Percentiles rank a stretch among this genome's conserved stretches.
These are phyloP conservation scores for Fraxinus pennsylvanica DNA, from an alignment of 257 asterid species.

Conservation along the genomic window DNA sequence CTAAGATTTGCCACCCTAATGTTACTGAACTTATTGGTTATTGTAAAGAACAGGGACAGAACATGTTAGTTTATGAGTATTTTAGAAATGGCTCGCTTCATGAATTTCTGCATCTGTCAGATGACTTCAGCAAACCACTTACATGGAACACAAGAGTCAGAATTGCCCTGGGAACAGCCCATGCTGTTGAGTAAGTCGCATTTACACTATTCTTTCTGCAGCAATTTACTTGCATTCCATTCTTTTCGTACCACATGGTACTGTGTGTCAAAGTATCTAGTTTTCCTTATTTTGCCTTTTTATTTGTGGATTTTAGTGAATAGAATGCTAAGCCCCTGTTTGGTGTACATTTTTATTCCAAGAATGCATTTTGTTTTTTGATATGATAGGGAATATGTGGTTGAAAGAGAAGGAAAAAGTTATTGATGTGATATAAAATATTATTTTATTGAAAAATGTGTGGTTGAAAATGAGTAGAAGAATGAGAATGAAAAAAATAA, in stretches of 20 bases:
- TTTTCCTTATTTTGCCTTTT: neutral
- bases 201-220: constrained; percentile 16
- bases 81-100: constrained; percentile 60
- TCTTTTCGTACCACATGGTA: neutral
- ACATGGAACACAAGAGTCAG: constrained; percentile 69
- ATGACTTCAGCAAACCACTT: constrained; percentile 61
- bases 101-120: constrained; percentile 60
- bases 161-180: constrained; percentile 58
- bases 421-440: too few species aligned
- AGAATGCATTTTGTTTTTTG: too few species aligned
- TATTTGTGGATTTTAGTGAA: neutral
- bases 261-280: neutral
- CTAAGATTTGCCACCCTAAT: constrained; percentile 50
- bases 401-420: too few species aligned
- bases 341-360: too few species aligned
- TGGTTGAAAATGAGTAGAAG: too few species aligned
- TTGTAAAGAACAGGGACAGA: constrained; percentile 58
- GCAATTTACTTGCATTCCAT: neutral
- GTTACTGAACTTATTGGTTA: constrained; percentile 56
- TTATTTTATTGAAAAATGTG: too few species aligned
- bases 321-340: neutral
- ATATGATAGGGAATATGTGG: too few species aligned
- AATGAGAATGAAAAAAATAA: too few species aligned
- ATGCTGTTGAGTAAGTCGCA: constrained; percentile 58
- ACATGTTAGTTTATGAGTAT: constrained; percentile 50